phyloP scores from a whole-genome alignment of 2,329 filamentous ascomycete genomes.

The Penicillium sp. region DNA sequence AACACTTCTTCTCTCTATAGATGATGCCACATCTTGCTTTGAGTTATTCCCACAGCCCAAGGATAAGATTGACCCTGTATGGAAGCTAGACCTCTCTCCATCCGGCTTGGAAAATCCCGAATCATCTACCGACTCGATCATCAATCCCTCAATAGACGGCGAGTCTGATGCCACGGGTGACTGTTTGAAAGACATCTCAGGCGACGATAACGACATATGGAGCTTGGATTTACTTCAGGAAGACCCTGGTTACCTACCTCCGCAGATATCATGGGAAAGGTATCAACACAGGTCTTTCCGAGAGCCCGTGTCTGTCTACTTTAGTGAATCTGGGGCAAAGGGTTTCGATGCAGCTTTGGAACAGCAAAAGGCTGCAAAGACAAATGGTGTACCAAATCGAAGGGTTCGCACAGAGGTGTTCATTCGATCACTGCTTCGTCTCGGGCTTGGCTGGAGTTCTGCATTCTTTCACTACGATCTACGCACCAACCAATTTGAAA shows the following conservation, averaged over 20 bases:
- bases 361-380: constrained; percentile 19
- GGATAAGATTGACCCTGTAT: constrained; percentile 22
- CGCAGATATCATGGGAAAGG: constrained; percentile 37
- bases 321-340: constrained; percentile 37
- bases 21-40: constrained; percentile 16
- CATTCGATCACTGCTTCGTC: constrained; percentile 33
- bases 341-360: constrained; percentile 35
- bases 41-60: constrained; percentile 15
- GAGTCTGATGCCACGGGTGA: constrained; percentile 10
- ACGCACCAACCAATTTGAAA: constrained; percentile 30
- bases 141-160: constrained; percentile 17
- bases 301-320: constrained; percentile 33
- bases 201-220: constrained; percentile 30
- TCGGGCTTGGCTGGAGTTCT: constrained; percentile 40
- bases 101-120: constrained; percentile 18
- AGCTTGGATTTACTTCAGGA: constrained; percentile 21
- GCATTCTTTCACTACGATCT: constrained; percentile 37
- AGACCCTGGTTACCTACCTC: constrained; percentile 5
- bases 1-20: constrained; percentile 7
- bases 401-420: constrained; percentile 34
- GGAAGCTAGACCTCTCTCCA: constrained; percentile 30
- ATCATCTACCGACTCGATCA: constrained; percentile 17
- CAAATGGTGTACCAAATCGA: constrained; percentile 20
- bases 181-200: constrained; percentile 2
- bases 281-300: constrained; percentile 28